Evolutionary conservation across 441 rosid genomes (phyloP).

Genomic region (Pelargonium hybrid): DNA sequence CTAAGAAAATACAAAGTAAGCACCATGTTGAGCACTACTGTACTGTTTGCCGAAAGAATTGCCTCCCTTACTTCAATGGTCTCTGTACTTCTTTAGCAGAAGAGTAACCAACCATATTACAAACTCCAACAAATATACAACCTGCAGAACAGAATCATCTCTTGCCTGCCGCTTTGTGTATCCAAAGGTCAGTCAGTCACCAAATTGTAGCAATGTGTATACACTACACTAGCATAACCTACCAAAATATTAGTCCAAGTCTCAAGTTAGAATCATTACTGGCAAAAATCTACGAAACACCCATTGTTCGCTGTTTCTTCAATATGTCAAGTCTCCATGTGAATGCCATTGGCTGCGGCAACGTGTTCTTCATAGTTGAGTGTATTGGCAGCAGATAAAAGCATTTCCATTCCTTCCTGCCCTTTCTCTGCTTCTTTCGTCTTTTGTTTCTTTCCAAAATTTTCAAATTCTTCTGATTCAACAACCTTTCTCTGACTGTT

Average conservation of each 20-base stretch:
- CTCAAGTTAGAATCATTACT: constrained; percentile 11
- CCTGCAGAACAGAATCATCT: constrained; percentile 15
- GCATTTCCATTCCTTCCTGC: constrained; percentile 69
- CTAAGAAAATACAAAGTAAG: no score
- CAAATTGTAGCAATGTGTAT: constrained; percentile 19
- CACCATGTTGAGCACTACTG: no score
- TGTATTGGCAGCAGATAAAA: constrained; percentile 57
- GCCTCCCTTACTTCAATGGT: neutral
- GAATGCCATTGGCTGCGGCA: constrained; percentile 13
- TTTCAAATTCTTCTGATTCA: constrained; percentile 7
- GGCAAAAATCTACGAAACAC: neutral
- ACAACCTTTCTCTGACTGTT: constrained; percentile 22
- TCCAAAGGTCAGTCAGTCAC: constrained; percentile 18
- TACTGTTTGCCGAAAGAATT: neutral
- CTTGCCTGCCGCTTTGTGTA: constrained; percentile 7
- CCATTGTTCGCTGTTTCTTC: neutral
- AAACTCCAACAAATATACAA: constrained; percentile 12
- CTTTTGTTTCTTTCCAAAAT: constrained; percentile 13
- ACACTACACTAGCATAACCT: constrained; percentile 19
- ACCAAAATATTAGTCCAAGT: constrained; percentile 18
- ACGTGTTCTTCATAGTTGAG: constrained; percentile 40
- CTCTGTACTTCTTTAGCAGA: neutral
- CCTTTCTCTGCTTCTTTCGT: constrained; percentile 29
- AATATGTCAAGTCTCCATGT: constrained; percentile 16
- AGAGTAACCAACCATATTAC: neutral